These are phyloP conservation scores for Climacium dendroides DNA, from an alignment of 225 moss, liverwort and hornwort genomes.

Conservation along the genomic window DNA sequence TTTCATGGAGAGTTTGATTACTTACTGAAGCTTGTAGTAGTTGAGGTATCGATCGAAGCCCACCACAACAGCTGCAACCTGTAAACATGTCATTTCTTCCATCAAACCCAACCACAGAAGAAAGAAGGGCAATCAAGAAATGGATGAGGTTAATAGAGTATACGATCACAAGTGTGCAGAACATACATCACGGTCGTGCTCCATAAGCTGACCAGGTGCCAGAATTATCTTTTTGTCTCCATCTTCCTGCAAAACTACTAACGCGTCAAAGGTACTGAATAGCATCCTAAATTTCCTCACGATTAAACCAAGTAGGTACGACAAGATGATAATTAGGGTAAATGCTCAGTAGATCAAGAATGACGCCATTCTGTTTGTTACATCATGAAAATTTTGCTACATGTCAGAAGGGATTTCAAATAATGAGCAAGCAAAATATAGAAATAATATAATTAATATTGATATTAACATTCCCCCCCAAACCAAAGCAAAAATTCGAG, in stretches of 20 bases:
- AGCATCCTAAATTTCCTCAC: neutral
- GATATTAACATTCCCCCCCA: neutral
- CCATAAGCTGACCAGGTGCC: constrained; percentile 78
- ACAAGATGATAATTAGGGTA: neutral
- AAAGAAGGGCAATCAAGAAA: neutral
- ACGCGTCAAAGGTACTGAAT: neutral
- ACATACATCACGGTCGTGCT: constrained; percentile 65
- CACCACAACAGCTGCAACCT: constrained; percentile 97
- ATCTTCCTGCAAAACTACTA: constrained; percentile 52
- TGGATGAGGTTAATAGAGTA: neutral
- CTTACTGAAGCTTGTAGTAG: constrained; percentile 98
- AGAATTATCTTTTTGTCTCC: constrained; percentile 77
- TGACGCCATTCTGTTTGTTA: neutral
- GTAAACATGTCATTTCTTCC: neutral
- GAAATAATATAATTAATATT: neutral
- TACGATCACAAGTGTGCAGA: neutral
- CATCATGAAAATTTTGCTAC: neutral
- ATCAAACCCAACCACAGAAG: neutral
- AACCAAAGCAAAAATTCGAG: neutral
- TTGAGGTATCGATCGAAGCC: constrained; percentile 93
- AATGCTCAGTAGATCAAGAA: neutral
- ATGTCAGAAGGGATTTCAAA: neutral
- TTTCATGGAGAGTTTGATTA: neutral
- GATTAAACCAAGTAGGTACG: neutral
- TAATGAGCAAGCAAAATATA: neutral